phyloP scores from a whole-genome alignment of 306 rosid species.

The Cotoneaster glaucophyllus region DNA sequence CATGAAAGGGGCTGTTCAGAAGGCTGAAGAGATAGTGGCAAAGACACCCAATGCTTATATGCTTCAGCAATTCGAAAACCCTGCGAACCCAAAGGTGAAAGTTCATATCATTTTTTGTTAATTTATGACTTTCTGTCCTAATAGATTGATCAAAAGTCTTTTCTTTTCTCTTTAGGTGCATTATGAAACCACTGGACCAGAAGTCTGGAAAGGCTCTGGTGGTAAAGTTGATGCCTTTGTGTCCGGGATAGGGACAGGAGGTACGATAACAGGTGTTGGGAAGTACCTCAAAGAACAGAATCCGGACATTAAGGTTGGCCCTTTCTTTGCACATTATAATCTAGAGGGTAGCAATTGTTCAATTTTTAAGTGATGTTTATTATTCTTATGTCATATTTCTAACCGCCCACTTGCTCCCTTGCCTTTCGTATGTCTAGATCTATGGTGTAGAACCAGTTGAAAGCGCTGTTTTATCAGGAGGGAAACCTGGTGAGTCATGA shows the following conservation, averaged over 20 bases:
- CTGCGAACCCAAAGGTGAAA: slow-evolving; percentile 77
- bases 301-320: slow-evolving; percentile 64
- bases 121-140: neutral
- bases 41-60: slow-evolving; percentile 75
- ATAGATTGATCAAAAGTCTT: slow-evolving; percentile 1
- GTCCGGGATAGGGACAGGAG: slow-evolving; percentile 95
- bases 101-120: slow-evolving; percentile 1
- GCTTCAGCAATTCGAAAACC: slow-evolving; percentile 91
- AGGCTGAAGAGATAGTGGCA: slow-evolving; percentile 71
- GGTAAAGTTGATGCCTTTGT: slow-evolving; percentile 82
- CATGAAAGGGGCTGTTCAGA: slow-evolving; percentile 82
- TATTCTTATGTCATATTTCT: neutral
- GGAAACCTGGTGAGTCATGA: slow-evolving; percentile 71
- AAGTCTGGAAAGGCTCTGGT: slow-evolving; percentile 72
- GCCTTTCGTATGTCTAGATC: slow-evolving; percentile 32
- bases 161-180: slow-evolving; percentile 44
- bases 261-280: slow-evolving; percentile 84
- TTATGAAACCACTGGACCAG: slow-evolving; percentile 92
- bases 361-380: neutral
- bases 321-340: slow-evolving; percentile 1
- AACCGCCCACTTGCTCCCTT: neutral
- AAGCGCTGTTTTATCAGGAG: slow-evolving; percentile 84
- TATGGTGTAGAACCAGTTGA: slow-evolving; percentile 86
- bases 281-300: slow-evolving; percentile 82
- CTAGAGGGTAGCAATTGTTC: neutral